Base-by-base conservation (phyloP, 75 land plant species). In the Pinus tabuliformis region DNA sequence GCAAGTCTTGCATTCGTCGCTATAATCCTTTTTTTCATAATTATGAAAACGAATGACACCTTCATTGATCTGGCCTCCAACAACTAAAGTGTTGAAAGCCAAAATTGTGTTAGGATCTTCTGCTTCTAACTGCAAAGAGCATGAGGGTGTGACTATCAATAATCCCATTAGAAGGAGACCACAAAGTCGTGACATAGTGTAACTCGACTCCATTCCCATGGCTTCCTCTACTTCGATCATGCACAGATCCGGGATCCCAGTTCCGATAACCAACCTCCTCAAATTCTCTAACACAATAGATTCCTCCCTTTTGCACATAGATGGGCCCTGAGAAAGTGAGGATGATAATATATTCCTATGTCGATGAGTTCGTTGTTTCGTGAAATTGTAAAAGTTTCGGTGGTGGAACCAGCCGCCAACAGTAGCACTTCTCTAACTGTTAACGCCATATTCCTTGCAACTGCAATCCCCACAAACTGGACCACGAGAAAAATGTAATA, bases 301-400 rank as follows among this genome's bases (percentile, higher is more conserved):
- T 91, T 72, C 88, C 88, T 92, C 73, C 99, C 98, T 83, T 81
- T 79, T n/a, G 52, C 2, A 56, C 37, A 49, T 65, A 52, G 75
- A 75, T 76, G 12, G 22, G 92, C 98, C 98, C 92, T 94, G 71
- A 92, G 87, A 20, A 92, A 92, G 33, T 78, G 75, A 49, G 63
- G 86, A 70, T 95, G 93, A 75, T 97, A 91, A 78, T 97, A 91
- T 45, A 97, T 89, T 45, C 99, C 99, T 62, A 95, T 98, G 77
- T 97, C 95, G 70, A 97, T 89, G 80, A 97, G 98, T 74, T 97
- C 92, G 59, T 98, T 97, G 90, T 91, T 97, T 71, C 99, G 89
- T n/a, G 99, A 97, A 62, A 95, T 97, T 49, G 93, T 91, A 52
- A 80, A 92, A 12, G 95, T 91, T 7, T 98, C 99, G 76, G 95